These are phyloP conservation scores for Penicillium palitans DNA, from an alignment of 2,329 filamentous ascomycete genomes.

Conservation along the genomic window DNA sequence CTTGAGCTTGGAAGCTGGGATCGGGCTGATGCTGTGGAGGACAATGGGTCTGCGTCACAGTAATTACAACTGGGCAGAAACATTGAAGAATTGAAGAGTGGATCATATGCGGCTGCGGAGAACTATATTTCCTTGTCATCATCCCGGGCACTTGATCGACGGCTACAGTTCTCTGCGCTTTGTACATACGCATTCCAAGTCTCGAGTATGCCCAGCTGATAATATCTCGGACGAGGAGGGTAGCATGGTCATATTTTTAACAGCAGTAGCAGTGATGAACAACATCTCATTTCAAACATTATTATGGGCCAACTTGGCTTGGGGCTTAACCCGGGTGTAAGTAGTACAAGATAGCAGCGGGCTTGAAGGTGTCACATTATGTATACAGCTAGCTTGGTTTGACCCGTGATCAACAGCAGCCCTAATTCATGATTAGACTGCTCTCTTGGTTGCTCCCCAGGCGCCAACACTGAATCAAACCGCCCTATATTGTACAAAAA, in stretches of 20 bases:
- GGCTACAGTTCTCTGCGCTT: neutral
- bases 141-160: neutral
- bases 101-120: neutral
- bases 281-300: neutral
- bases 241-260: neutral
- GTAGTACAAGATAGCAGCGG: neutral
- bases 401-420: neutral
- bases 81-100: neutral
- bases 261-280: too few species aligned
- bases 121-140: neutral
- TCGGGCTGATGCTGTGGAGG: conserved; percentile 68
- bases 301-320: neutral
- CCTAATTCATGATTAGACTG: neutral
- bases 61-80: neutral
- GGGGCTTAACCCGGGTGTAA: neutral
- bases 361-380: neutral
- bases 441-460: neutral
- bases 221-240: too few species aligned
- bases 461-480: neutral
- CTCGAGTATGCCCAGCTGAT: neutral
- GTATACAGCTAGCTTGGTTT: neutral
- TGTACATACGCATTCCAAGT: neutral
- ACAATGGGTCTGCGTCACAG: conserved; percentile 53
- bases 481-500: too few species aligned
- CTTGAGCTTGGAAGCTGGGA: conserved; percentile 78